phyloP scores from a whole-genome alignment of 306 rosid genomes.

The Ziziphus jujuba region DNA sequence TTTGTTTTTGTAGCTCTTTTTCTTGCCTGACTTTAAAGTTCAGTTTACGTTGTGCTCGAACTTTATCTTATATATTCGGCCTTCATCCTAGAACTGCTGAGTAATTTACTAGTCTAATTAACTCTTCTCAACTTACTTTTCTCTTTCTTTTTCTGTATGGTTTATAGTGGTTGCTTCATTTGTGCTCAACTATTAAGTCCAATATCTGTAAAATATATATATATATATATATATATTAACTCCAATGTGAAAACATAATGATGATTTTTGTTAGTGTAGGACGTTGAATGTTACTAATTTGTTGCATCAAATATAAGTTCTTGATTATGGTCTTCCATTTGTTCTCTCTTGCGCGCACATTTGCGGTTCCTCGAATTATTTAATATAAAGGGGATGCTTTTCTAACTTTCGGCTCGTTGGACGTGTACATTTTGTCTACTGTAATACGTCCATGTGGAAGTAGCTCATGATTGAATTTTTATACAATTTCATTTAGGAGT shows the following conservation, averaged over 20 bases:
- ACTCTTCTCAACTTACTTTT: background rate
- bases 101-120: background rate
- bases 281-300: too few species aligned
- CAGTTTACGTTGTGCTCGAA: background rate
- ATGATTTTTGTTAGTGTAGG: too few species aligned
- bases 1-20: background rate
- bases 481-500: constrained; percentile 55
- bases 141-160: background rate
- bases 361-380: background rate
- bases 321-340: background rate
- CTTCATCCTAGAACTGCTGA: too few species aligned
- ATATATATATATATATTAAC: too few species aligned
- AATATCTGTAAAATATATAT: too few species aligned
- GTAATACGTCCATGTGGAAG: background rate
- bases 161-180: background rate
- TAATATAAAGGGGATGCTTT: background rate
- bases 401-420: background rate
- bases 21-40: background rate
- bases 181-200: too few species aligned
- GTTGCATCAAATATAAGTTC: too few species aligned
- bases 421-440: constrained; percentile 1
- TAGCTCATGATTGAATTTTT: constrained; percentile 5
- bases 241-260: too few species aligned
- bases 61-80: background rate
- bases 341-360: background rate